Evolutionary conservation across 2,329 filamentous ascomycete species (phyloP).

Genomic region (Polytolypa hystricis): DNA sequence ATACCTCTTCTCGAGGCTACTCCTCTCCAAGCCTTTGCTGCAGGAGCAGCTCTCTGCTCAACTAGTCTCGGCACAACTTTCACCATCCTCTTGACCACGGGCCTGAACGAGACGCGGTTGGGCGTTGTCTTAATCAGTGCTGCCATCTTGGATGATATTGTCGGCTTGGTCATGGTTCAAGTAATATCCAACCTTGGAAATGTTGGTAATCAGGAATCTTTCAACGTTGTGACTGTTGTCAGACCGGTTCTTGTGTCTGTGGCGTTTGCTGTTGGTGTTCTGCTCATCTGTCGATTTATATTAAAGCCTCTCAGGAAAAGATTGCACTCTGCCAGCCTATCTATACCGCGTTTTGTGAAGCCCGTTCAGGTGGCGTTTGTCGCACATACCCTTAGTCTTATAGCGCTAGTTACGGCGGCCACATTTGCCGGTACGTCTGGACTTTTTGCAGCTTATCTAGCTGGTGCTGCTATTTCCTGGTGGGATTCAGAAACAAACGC

Average conservation of each 20-base stretch:
- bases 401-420: constrained; percentile 39
- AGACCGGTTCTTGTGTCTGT: constrained; percentile 43
- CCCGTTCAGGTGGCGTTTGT: constrained; percentile 24
- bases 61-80: constrained; percentile 65
- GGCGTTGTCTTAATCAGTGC: constrained; percentile 57
- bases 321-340: neutral
- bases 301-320: constrained; percentile 10
- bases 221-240: constrained; percentile 30
- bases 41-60: constrained; percentile 61
- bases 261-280: constrained; percentile 19
- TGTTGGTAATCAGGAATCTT: constrained; percentile 3
- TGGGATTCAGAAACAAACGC: constrained; percentile 27
- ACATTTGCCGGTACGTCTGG: constrained; percentile 46
- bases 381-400: constrained; percentile 34
- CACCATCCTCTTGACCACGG: constrained; percentile 49
- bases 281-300: constrained; percentile 19
- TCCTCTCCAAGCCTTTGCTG: constrained; percentile 55
- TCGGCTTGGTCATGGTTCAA: constrained; percentile 66
- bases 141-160: constrained; percentile 73
- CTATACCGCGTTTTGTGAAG: neutral
- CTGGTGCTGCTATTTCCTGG: constrained; percentile 43
- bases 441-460: constrained; percentile 47
- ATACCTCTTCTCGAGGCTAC: constrained; percentile 35
- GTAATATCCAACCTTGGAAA: constrained; percentile 57
- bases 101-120: constrained; percentile 42